A percentile compares a stretch with the other conserved stretches of the same genome.
These are phyloP conservation scores for Phyllosticta capitalensis DNA, from an alignment of 2,329 filamentous ascomycete species.

Conservation along the genomic window DNA sequence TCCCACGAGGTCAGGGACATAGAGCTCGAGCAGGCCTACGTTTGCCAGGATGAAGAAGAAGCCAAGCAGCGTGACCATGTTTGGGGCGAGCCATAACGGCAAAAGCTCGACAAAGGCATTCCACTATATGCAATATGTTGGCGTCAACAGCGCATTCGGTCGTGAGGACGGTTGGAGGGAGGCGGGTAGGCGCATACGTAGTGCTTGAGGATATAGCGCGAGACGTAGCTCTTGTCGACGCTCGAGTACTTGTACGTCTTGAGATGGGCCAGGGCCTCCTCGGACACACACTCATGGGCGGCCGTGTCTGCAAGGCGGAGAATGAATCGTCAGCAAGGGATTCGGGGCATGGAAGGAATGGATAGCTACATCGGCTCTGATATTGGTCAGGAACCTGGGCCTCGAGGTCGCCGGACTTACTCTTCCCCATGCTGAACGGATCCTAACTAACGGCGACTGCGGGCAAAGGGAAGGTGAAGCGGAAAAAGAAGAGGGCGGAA, in stretches of 20 bases:
- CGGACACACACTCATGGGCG: conserved; percentile 66
- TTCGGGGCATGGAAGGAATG: conserved; percentile 1
- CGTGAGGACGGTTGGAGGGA: too few species aligned
- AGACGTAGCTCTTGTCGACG: conserved; percentile 91
- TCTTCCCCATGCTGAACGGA: conserved; percentile 9
- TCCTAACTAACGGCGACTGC: background rate
- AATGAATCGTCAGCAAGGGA: conserved; percentile 4
- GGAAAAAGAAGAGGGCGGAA: conserved; percentile 8
- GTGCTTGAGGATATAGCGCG: conserved; percentile 85
- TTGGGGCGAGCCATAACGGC: conserved; percentile 92
- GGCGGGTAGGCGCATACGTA: conserved; percentile 57
- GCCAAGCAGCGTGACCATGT: conserved; percentile 91
- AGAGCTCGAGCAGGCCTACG: conserved; percentile 63
- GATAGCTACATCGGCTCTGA: conserved; percentile 10
- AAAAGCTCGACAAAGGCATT: conserved; percentile 88
- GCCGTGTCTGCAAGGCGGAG: conserved; percentile 42
- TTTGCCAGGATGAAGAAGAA: conserved; percentile 92
- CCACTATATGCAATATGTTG: conserved; percentile 55
- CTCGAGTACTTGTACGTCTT: conserved; percentile 96
- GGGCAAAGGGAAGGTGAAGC: conserved; percentile 8
- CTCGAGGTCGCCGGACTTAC: conserved; percentile 12
- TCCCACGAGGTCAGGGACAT: conserved; percentile 82
- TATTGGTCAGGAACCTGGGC: conserved; percentile 10
- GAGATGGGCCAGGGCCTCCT: conserved; percentile 82
- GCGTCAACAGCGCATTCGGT: conserved; percentile 17